Evolutionary conservation across 2,329 filamentous ascomycete species (phyloP).

Genomic region (Magnaporthiopsis poae): DNA sequence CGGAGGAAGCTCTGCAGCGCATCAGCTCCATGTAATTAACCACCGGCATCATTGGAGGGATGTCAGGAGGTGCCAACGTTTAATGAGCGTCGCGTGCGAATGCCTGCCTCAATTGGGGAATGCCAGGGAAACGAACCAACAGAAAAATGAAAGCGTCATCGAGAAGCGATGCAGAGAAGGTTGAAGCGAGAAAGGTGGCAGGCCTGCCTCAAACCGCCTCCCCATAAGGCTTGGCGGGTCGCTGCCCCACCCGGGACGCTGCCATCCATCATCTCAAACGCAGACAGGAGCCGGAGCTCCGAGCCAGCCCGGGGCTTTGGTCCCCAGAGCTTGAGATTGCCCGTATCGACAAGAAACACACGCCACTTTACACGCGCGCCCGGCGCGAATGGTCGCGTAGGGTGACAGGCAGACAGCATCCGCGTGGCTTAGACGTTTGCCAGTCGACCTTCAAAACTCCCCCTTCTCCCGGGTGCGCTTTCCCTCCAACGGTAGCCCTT

Average conservation of each 20-base stretch:
- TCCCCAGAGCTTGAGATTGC: too few relatives aligned
- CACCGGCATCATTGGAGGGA: too few relatives aligned
- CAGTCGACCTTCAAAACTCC: too few relatives aligned
- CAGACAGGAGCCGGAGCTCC: neutral
- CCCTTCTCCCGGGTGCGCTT: neutral
- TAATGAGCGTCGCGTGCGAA: neutral
- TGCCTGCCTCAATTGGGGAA: neutral
- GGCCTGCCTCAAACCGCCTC: neutral
- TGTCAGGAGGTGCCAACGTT: neutral
- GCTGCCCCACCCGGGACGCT: neutral
- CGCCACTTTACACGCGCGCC: neutral
- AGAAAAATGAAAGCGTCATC: neutral
- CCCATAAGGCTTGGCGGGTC: neutral
- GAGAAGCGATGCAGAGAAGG: neutral
- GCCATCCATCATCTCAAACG: neutral
- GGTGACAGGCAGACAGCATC: neutral
- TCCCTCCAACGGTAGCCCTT: neutral
- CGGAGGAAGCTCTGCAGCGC: neutral
- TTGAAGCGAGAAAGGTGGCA: neutral
- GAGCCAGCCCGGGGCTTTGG: too few relatives aligned
- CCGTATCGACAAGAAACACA: too few relatives aligned
- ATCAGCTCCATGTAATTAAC: too few relatives aligned
- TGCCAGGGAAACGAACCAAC: neutral
- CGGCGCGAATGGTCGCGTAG: too few relatives aligned
- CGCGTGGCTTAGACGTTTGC: neutral